These are phyloP conservation scores for Gossypium herbaceum DNA, from an alignment of 345 rosid species.

Conservation along the genomic window DNA sequence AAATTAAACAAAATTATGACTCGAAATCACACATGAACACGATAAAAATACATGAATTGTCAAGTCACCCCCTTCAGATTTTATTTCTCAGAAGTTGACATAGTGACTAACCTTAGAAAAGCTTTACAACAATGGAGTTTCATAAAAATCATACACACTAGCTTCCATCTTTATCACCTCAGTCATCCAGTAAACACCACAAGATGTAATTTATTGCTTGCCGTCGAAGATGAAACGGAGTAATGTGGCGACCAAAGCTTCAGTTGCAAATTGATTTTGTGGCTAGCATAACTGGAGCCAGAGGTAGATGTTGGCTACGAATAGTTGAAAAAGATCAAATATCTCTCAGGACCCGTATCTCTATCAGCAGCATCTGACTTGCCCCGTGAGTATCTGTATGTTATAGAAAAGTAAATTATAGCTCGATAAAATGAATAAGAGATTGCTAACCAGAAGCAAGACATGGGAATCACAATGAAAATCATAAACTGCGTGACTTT, in stretches of 20 bases:
- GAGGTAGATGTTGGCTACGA: background rate
- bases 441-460: background rate
- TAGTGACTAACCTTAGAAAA: background rate
- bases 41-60: too few relatives aligned
- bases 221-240: background rate
- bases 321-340: background rate
- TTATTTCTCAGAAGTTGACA: background rate
- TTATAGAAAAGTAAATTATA: background rate
- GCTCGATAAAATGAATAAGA: background rate
- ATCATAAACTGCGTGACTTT: background rate
- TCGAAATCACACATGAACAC: too few relatives aligned
- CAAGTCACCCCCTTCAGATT: background rate
- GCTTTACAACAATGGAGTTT: background rate
- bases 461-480: background rate
- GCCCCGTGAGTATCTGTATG: background rate
- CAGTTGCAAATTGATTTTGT: background rate
- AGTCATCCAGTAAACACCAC: background rate
- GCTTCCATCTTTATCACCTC: background rate
- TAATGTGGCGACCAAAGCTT: background rate
- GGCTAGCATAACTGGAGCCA: background rate
- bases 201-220: background rate
- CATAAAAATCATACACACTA: background rate
- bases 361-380: background rate
- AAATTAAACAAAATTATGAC: too few relatives aligned
- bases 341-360: background rate